A percentile compares a stretch with the other conserved stretches of the same genome.
phyloP scores from a whole-genome alignment of 2,329 filamentous ascomycete genomes.

The Phyllosticta citribraziliensis region DNA sequence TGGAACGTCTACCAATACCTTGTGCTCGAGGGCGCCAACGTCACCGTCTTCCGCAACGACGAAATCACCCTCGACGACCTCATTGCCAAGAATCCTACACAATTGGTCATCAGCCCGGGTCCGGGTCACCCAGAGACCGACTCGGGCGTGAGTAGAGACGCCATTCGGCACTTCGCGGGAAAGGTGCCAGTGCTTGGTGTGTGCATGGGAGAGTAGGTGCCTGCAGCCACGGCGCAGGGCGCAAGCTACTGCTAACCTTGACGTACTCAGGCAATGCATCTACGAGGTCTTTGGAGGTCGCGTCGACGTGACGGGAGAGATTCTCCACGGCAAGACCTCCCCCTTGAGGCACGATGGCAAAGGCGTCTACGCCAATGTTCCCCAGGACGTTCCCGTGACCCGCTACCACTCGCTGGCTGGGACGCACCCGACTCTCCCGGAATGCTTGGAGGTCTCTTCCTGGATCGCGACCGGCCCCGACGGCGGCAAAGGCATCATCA shows the following conservation, averaged over 20 bases:
- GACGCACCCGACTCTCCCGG: slow-evolving; percentile 75
- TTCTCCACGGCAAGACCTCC: slow-evolving; percentile 94
- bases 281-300: slow-evolving; percentile 87
- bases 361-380: slow-evolving; percentile 79
- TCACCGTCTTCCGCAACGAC: slow-evolving; percentile 87
- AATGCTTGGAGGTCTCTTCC: slow-evolving; percentile 79
- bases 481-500: slow-evolving; percentile 76
- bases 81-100: slow-evolving; percentile 74
- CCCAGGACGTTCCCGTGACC: slow-evolving; percentile 76
- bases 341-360: slow-evolving; percentile 79
- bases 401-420: slow-evolving; percentile 94
- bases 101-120: slow-evolving; percentile 88
- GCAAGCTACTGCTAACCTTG: slow-evolving; percentile 6
- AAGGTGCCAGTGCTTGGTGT: slow-evolving; percentile 96
- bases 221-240: neutral
- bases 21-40: slow-evolving; percentile 84
- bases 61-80: slow-evolving; percentile 79
- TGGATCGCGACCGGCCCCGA: slow-evolving; percentile 72
- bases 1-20: slow-evolving; percentile 99
- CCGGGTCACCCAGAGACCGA: slow-evolving; percentile 88
- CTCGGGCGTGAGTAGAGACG: slow-evolving; percentile 86
- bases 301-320: slow-evolving; percentile 88
- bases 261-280: slow-evolving; percentile 67
- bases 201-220: slow-evolving; percentile 84
- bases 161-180: slow-evolving; percentile 81